Percentiles rank a stretch among this genome's conserved stretches.
Evolutionary conservation across 2,329 filamentous ascomycete genomes (phyloP).

Genomic region (Microdochium trichocladiopsis): DNA sequence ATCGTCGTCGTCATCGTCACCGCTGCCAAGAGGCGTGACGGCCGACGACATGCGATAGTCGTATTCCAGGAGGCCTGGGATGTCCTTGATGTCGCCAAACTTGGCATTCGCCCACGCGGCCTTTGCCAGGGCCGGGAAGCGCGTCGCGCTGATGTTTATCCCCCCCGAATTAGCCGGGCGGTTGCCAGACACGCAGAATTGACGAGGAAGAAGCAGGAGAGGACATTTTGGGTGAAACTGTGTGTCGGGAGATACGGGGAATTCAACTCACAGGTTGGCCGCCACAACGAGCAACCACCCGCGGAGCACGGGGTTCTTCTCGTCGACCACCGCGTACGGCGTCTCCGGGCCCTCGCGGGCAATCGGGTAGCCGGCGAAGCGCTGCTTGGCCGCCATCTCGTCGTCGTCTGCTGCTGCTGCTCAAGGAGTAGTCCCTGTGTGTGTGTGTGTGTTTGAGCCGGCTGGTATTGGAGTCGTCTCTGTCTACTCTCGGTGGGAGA

Average conservation of each 20-base stretch:
- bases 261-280: conserved; percentile 47
- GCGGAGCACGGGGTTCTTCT: conserved; percentile 63
- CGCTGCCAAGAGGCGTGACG: conserved; percentile 42
- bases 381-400: conserved; percentile 12
- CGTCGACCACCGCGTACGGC: conserved; percentile 37
- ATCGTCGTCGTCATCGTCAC: conserved; percentile 12
- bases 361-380: conserved; percentile 19
- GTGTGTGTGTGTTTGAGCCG: no score
- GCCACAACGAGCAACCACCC: conserved; percentile 57
- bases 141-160: conserved; percentile 12
- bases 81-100: conserved; percentile 38
- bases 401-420: neutral
- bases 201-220: neutral
- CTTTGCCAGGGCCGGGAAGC: conserved; percentile 53
- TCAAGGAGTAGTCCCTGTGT: no score
- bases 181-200: conserved; percentile 3
- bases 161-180: conserved; percentile 1
- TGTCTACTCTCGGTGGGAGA: no score
- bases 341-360: conserved; percentile 19
- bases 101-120: conserved; percentile 65
- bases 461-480: no score
- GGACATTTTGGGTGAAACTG: neutral
- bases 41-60: conserved; percentile 46
- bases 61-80: conserved; percentile 36
- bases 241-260: neutral